phyloP scores from a whole-genome alignment of 2,329 filamentous ascomycete genomes.

The Fusarium citri region DNA sequence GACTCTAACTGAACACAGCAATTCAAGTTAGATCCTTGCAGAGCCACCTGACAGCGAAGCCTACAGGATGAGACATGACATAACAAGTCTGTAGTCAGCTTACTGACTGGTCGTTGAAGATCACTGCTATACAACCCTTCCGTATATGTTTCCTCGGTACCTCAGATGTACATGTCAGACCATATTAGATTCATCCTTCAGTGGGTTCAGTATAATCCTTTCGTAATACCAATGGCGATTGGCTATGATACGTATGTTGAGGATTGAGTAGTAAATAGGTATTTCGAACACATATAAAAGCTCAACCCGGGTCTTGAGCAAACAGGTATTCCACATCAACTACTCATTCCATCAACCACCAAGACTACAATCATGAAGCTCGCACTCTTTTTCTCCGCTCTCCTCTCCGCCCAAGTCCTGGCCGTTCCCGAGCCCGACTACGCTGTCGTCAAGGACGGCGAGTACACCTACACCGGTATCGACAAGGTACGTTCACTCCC shows the following conservation, averaged over 20 bases:
- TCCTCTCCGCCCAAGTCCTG: conserved; percentile 7
- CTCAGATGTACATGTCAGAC: neutral
- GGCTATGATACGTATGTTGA: neutral
- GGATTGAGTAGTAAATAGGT: neutral
- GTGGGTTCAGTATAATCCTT: neutral
- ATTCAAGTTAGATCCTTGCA: neutral
- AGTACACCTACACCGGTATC: conserved; percentile 10
- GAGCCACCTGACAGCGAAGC: neutral
- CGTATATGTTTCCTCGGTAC: neutral
- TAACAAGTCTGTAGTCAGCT: neutral
- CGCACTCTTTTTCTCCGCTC: neutral
- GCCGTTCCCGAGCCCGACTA: conserved; percentile 6
- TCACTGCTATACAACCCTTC: neutral
- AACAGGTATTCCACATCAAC: neutral
- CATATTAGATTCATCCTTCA: neutral
- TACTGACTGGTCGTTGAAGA: neutral
- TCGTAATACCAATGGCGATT: neutral
- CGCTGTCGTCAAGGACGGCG: conserved; percentile 6
- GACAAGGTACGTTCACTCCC: neutral
- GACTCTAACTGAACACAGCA: neutral
- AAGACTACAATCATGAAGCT: conserved; percentile 11
- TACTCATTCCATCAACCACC: neutral
- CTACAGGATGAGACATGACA: neutral
- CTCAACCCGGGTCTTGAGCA: accelerated
- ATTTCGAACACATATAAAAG: neutral